A percentile compares a stretch with the other conserved stretches of the same genome.
Evolutionary conservation across 129 eudicot species (phyloP).

Genomic region (Arctium minus): DNA sequence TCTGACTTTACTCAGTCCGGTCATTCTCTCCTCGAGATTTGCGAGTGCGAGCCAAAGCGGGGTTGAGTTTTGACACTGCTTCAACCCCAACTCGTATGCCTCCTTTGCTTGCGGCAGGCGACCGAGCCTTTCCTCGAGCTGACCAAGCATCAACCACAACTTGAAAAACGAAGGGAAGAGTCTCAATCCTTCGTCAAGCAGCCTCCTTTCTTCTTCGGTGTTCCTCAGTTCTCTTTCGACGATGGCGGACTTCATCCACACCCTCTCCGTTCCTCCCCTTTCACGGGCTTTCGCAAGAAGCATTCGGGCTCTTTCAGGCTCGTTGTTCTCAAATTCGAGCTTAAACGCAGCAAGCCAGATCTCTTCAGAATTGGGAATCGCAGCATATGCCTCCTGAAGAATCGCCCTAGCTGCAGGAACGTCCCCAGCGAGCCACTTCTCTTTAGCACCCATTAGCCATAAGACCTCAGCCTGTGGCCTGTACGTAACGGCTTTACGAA

Average conservation of each 20-base stretch:
- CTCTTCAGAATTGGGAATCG: slow-evolving; percentile 86
- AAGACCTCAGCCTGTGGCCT: slow-evolving; percentile 87
- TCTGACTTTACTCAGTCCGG: slow-evolving; percentile 76
- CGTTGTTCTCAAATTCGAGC: slow-evolving; percentile 91
- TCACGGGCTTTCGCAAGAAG: slow-evolving; percentile 95
- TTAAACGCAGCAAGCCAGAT: slow-evolving; percentile 98
- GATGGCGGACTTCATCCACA: slow-evolving; percentile 98
- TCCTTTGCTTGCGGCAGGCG: slow-evolving; percentile 52
- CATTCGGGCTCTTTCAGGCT: slow-evolving; percentile 82
- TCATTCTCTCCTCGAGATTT: slow-evolving; percentile 72
- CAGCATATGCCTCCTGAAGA: slow-evolving; percentile 86
- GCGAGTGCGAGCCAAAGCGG: slow-evolving; percentile 94
- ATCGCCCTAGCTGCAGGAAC: slow-evolving; percentile 87
- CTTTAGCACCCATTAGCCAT: slow-evolving; percentile 98
- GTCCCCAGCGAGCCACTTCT: slow-evolving; percentile 98
- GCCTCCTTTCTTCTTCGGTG: slow-evolving; percentile 56
- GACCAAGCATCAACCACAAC: slow-evolving; percentile 91
- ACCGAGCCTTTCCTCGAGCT: slow-evolving; percentile 72
- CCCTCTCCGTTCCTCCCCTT: slow-evolving; percentile 83
- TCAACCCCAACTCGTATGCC: slow-evolving; percentile 63
- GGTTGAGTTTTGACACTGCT: slow-evolving; percentile 61
- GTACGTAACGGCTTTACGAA: slow-evolving; percentile 83
- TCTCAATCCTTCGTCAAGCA: slow-evolving; percentile 76
- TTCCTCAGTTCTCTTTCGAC: slow-evolving; percentile 87
- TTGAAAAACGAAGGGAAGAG: slow-evolving; percentile 77